These are phyloP conservation scores for Pholiota adiposa DNA, from an alignment of 1,284 basidiomycete genomes.

Conservation along the genomic window DNA sequence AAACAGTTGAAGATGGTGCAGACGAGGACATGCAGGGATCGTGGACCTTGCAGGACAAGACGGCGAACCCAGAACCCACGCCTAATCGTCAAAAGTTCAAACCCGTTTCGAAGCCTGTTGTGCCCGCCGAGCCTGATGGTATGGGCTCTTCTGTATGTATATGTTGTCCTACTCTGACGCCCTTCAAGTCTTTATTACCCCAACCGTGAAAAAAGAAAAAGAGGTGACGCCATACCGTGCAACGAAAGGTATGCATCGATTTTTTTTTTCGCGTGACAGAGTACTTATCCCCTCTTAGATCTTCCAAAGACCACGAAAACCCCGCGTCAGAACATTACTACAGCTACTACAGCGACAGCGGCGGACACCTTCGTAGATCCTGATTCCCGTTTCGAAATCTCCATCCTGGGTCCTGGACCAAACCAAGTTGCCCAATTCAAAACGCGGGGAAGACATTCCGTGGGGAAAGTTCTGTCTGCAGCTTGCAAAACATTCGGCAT, in stretches of 20 bases:
- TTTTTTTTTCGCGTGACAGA: not conserved
- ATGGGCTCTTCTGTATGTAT: no score
- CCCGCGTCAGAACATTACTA: not conserved
- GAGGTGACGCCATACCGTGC: not conserved
- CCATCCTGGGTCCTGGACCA: conserved; percentile 33
- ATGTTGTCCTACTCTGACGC: not conserved
- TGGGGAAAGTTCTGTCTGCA: conserved; percentile 44
- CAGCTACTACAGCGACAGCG: not conserved
- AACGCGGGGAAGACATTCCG: conserved; percentile 44
- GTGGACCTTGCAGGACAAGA: not conserved
- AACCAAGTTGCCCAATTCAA: conserved; percentile 44
- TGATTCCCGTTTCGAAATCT: conserved; percentile 38
- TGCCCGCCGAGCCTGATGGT: not conserved
- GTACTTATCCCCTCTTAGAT: not conserved
- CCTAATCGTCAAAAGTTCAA: not conserved
- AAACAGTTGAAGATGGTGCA: not conserved
- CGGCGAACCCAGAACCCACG: not conserved
- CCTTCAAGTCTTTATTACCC: not conserved
- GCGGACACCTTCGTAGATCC: no score
- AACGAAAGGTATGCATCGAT: not conserved
- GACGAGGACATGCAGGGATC: not conserved
- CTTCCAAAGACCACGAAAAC: not conserved
- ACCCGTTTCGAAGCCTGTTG: not conserved
- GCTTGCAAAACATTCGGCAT: conserved; percentile 48
- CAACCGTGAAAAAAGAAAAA: not conserved